Conservation (phyloP, 257 asterid species). For the Thymus quinquecostatus region DNA sequence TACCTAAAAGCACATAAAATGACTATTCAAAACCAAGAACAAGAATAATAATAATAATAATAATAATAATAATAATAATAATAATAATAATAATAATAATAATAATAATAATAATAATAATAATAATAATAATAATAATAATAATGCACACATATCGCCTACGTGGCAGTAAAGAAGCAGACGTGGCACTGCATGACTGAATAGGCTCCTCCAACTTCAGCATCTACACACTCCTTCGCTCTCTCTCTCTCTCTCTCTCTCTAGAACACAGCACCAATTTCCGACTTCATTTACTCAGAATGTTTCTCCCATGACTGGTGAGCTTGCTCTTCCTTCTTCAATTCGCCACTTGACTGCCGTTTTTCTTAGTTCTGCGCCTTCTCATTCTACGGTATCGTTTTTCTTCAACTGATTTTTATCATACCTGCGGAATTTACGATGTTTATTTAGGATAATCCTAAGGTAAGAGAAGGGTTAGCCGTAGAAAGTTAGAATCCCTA, state of each 20-base stretch:
- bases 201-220: not conserved
- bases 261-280: not conserved
- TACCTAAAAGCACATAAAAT: no score
- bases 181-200: conserved; percentile 26
- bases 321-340: conserved; percentile 20
- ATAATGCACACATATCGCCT: not conserved
- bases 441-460: not conserved
- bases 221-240: not conserved
- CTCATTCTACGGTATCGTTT: not conserved
- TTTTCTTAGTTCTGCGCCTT: not conserved
- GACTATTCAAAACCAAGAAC: no score
- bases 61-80: no score
- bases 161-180: not conserved
- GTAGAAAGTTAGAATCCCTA: not conserved
- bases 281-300: not conserved
- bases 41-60: no score
- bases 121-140: no score
- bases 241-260: not conserved
- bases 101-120: no score
- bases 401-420: not conserved
- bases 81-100: no score
- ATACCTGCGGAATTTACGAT: not conserved
- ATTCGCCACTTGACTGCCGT: not conserved
- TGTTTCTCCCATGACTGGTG: conserved; percentile 19
- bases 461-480: not conserved